Evolutionary conservation across 148 eudicot genomes (phyloP).

Genomic region (Rhododendron henanense): DNA sequence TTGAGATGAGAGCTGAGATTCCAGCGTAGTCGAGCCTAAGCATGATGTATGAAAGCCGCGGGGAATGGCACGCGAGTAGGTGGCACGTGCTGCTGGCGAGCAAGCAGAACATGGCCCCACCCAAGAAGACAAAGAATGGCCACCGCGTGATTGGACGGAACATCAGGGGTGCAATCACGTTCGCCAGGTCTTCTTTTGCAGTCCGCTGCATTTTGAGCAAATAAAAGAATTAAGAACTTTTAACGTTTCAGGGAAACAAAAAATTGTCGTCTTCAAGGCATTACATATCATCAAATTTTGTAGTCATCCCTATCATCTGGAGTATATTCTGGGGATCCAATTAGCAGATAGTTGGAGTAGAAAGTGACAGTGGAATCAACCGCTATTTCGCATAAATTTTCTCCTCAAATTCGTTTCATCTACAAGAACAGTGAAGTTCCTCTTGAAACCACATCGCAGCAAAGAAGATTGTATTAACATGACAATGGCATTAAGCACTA

Average conservation of each 20-base stretch:
- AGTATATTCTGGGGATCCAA: not conserved
- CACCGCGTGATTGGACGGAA: conserved; percentile 77
- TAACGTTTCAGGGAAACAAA: not conserved
- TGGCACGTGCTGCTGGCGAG: conserved; percentile 91
- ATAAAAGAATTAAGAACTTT: not conserved
- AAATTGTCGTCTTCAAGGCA: not conserved
- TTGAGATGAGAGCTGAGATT: conserved; percentile 84
- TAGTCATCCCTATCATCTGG: not conserved
- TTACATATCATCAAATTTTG: not conserved
- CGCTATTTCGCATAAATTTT: not conserved
- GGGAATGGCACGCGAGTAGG: conserved; percentile 81
- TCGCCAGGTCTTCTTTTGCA: conserved; percentile 62
- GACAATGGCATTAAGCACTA: not conserved
- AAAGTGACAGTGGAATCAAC: not conserved
- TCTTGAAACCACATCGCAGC: not conserved
- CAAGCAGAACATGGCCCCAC: conserved; percentile 98
- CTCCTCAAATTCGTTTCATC: not conserved
- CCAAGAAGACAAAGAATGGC: conserved; percentile 88
- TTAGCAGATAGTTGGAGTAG: not conserved
- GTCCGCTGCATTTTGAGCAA: conserved; percentile 43
- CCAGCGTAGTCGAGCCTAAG: conserved; percentile 91
- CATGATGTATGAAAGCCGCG: conserved; percentile 71
- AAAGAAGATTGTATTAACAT: not conserved
- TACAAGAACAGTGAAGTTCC: not conserved
- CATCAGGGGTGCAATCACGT: conserved; percentile 59